Evolutionary conservation across 2,329 filamentous ascomycete genomes (phyloP), one percentile per base, ranked within the genome.

Genomic region (Apiospora marii): DNA sequence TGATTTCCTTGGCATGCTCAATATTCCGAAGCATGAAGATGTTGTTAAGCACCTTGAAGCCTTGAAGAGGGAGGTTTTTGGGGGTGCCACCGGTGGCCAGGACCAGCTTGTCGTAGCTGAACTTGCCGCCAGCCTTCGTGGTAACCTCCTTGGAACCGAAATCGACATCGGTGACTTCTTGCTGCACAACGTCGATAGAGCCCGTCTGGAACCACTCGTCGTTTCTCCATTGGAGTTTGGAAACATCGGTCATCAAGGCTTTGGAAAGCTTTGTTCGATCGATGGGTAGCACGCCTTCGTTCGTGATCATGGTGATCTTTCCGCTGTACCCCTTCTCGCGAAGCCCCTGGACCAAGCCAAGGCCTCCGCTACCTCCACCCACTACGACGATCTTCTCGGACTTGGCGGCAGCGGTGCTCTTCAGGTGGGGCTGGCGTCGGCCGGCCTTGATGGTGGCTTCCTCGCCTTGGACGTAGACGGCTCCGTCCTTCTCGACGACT

Each of bases 241-340:
- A 87, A 1, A 91, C 83, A 80, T 99, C 96, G 8, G 93, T 90
- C 74, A 98, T 89, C 16, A 99, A 87, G 0, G 96, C 94, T 84
- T 99, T 99, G 79, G 95, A 98, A 58, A 99, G 88, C 86, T 98
- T 98, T 14, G 96, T 94, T 27, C 96, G 91, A 84, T 99, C 96
- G 78, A 98, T 95, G 44, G 95, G 95, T 46, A 93, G 88, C 81
- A 96, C 93, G 30, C 93, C 92, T 82, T 99, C 96, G 75, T 90
- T 92, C 16, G 93, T 92, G 78, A 99, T 91, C 78, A 98, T 86
- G 0, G 95, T 97, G 76, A 99, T 91, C 71, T 89, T 85, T 19
- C 95, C 96, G 6, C 87, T 88, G 85, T 92, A 98, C 43, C 95
- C 95, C 74, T 92, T 91, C 75, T 93, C 92, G 61, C 96, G 92